phyloP scores from a whole-genome alignment of 768 basidiomycete species.

The Leccinum variicolor region DNA sequence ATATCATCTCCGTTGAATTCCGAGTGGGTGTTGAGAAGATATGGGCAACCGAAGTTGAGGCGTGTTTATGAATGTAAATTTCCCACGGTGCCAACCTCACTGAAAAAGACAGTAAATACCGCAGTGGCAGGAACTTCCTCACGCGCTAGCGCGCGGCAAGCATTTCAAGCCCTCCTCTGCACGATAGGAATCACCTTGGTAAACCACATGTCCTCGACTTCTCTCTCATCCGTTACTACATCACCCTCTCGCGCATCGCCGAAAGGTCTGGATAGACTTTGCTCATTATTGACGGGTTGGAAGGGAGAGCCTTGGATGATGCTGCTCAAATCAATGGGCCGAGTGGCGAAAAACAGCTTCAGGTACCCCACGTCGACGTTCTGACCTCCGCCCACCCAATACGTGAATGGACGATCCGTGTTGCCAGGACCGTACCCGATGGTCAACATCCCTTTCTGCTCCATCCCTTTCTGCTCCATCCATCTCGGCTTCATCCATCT shows the following conservation, averaged over 20 bases:
- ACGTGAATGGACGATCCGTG: background rate
- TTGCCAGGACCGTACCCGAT: constrained; percentile 39
- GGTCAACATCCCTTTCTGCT: constrained; percentile 13
- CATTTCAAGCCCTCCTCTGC: constrained; percentile 11
- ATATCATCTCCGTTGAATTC: no score
- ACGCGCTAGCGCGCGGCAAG: background rate
- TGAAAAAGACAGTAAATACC: no score
- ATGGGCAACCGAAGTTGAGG: no score
- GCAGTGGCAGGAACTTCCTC: no score
- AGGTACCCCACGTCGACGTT: background rate
- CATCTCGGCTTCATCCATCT: no score
- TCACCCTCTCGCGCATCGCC: background rate
- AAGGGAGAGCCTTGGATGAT: background rate
- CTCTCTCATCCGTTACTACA: background rate
- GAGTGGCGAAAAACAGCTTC: background rate
- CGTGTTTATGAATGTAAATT: no score
- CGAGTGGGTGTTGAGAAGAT: no score
- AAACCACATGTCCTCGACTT: constrained; percentile 16
- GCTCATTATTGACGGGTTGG: background rate
- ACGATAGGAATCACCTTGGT: constrained; percentile 17
- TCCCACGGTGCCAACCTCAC: no score
- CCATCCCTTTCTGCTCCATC: background rate
- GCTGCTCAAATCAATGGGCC: background rate
- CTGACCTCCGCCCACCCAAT: background rate
- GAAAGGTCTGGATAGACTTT: background rate